Evolutionary conservation across 768 basidiomycete species (phyloP).

Genomic region (Strobilomyces echinocephalus): DNA sequence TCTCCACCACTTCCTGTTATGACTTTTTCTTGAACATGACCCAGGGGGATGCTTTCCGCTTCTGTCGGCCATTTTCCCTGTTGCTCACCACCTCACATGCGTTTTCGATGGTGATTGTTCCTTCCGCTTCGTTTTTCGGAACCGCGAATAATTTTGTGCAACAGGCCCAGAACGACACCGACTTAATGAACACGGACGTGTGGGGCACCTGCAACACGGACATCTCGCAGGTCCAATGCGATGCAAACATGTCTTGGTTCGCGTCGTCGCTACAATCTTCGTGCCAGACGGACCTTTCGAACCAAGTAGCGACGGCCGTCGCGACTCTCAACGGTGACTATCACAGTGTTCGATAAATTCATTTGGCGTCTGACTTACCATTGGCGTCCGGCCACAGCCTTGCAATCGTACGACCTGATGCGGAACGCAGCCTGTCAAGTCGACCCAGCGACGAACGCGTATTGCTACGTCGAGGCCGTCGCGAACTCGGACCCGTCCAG

Average conservation of each 20-base stretch:
- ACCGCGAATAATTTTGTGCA: slow-evolving; percentile 8
- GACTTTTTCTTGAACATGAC: slow-evolving; percentile 79
- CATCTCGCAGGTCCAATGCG: slow-evolving; percentile 45
- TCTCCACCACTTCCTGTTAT: slow-evolving; percentile 59
- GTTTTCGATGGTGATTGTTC: slow-evolving; percentile 49
- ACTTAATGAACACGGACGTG: slow-evolving; percentile 59
- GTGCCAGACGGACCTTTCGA: slow-evolving; percentile 54
- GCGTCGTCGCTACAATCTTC: slow-evolving; percentile 41
- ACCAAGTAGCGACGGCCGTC: slow-evolving; percentile 47
- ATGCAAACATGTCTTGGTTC: slow-evolving; percentile 65
- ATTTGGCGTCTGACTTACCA: not conserved
- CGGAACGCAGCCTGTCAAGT: slow-evolving; percentile 55
- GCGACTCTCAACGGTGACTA: slow-evolving; percentile 52
- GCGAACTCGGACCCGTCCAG: slow-evolving; percentile 55
- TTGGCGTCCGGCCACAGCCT: slow-evolving; percentile 35
- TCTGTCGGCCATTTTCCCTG: slow-evolving; percentile 74
- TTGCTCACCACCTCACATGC: slow-evolving; percentile 50
- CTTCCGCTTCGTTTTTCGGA: not conserved
- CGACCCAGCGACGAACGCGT: slow-evolving; percentile 54
- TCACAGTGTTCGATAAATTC: not conserved
- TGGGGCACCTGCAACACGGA: slow-evolving; percentile 80
- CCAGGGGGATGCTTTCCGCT: slow-evolving; percentile 49
- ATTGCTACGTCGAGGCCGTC: slow-evolving; percentile 71
- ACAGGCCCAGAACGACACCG: slow-evolving; percentile 63
- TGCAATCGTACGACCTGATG: slow-evolving; percentile 62